Percentiles rank a stretch among this genome's conserved stretches.
Evolutionary conservation across 164 flowering plant genomes (phyloP).

Genomic region (Vitis rupestris): DNA sequence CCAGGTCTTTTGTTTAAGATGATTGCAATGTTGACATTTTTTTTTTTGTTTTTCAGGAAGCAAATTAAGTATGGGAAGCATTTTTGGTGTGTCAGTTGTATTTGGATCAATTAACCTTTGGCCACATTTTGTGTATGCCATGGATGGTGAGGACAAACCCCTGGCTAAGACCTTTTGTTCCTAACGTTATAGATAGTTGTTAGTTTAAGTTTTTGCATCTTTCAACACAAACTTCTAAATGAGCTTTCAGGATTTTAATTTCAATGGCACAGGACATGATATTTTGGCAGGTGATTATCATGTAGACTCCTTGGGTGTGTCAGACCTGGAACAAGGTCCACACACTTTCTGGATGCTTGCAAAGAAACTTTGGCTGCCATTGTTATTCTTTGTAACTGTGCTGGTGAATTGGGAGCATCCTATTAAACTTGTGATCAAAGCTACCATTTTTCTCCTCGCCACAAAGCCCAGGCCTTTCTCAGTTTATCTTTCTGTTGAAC

Average conservation of each 20-base stretch:
- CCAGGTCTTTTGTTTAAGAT: neutral
- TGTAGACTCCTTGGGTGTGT: constrained; percentile 6
- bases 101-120: constrained; percentile 19
- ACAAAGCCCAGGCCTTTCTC: constrained; percentile 44
- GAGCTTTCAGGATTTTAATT: neutral
- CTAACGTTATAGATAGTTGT: neutral
- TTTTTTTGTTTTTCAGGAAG: constrained; percentile 25
- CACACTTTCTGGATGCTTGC: constrained; percentile 16
- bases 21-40: constrained; percentile 7
- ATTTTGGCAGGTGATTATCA: constrained; percentile 21
- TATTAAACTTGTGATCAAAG: constrained; percentile 24
- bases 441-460: constrained; percentile 33
- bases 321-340: constrained; percentile 17
- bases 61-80: constrained; percentile 15
- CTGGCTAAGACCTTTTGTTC: neutral
- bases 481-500: constrained; percentile 36
- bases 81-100: constrained; percentile 22
- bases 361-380: constrained; percentile 42
- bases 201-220: neutral
- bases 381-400: constrained; percentile 28
- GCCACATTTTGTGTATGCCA: constrained; percentile 23
- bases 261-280: constrained; percentile 21
- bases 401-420: constrained; percentile 38
- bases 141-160: constrained; percentile 29
- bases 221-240: neutral